Evolutionary conservation across 352 stramenopile genomes (phyloP), one percentile per base, ranked within the genome.

Genomic region (Pythium apleroticum): DNA sequence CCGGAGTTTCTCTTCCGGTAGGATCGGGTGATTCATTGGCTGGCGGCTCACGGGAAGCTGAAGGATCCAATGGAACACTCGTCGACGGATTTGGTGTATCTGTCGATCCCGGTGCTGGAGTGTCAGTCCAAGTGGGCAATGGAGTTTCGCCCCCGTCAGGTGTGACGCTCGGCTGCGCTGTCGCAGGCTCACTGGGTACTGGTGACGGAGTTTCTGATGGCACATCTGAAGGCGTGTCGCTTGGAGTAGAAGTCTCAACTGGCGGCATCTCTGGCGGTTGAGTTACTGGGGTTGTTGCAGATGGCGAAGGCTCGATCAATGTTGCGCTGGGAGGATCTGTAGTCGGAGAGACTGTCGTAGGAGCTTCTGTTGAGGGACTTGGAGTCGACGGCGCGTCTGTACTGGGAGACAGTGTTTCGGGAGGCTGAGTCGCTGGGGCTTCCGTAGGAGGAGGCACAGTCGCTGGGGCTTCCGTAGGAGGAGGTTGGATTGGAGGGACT

Each of bases 401-500:
- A 17, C 2, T 35, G 11, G 48, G 48, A 35, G 24, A 1, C 9
- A 12, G 7, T 31, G 46, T 53, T 22, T 6, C 11, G n/a, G 57
- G 39, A 20, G 57, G 28, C 20, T 57, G 20, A 12, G 52, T 37
- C 11, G 28, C 28, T 9, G 28, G 4, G 10, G 57, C 19, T 28
- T 50, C 19, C 7, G 43, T 25, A 10, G 1, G 4, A 24, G 60
- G 39, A 28, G 37, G 41, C 25, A 2, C 11, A n/a, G 45, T 56
- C 2, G 25, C 46, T 2, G 60, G 41, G 28, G 50, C 25, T 52
- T 45, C 46, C 1, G 30, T 48, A 15, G 22, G 3, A 33, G 57
- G 57, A 30, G 57, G 43, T 33, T 56, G 10, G 35, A 43, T 63
- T 7, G 27, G 11, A 30, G 46, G n/a, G 4, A 20, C 2, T 63